Conservation (phyloP, 2,329 filamentous ascomycete genomes). For the Elsinoe australis region DNA sequence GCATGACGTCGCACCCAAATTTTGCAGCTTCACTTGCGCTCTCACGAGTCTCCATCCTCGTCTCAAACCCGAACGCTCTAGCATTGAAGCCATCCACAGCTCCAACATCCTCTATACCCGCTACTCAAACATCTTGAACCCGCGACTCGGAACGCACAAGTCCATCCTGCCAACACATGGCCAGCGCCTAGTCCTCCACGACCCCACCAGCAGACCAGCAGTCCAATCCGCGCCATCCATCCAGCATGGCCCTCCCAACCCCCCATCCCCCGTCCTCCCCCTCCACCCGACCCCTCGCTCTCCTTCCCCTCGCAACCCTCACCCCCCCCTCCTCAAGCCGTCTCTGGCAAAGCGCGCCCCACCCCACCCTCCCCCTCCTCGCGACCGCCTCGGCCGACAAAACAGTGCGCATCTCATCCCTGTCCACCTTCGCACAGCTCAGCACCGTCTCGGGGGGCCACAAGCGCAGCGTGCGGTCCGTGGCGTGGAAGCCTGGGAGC, state of each 20-base stretch:
- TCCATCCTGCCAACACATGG: too few relatives aligned
- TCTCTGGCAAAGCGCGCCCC: conserved; percentile 77
- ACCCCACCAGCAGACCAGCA: neutral
- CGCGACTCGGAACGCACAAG: too few relatives aligned
- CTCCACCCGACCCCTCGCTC: neutral
- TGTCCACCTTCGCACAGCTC: conserved; percentile 70
- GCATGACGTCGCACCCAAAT: conserved; percentile 14
- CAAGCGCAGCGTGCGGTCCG: conserved; percentile 76
- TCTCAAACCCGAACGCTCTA: too few relatives aligned
- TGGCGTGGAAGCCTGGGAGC: conserved; percentile 73
- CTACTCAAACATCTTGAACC: too few relatives aligned
- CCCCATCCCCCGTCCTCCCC: neutral
- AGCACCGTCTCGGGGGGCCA: conserved; percentile 79
- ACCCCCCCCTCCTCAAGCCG: conserved; percentile 51
- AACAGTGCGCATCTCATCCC: conserved; percentile 80
- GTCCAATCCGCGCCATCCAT: neutral
- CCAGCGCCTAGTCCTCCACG: too few relatives aligned
- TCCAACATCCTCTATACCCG: neutral
- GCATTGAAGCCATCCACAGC: too few relatives aligned
- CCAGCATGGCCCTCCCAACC: neutral
- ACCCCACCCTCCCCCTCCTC: conserved; percentile 78
- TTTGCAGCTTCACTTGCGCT: neutral
- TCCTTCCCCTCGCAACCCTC: conserved; percentile 42
- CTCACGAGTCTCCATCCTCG: too few relatives aligned
- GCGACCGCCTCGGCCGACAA: conserved; percentile 84